These are phyloP conservation scores for Aspergillus biplanus DNA, from an alignment of 495 filamentous ascomycete species.

Conservation along the genomic window DNA sequence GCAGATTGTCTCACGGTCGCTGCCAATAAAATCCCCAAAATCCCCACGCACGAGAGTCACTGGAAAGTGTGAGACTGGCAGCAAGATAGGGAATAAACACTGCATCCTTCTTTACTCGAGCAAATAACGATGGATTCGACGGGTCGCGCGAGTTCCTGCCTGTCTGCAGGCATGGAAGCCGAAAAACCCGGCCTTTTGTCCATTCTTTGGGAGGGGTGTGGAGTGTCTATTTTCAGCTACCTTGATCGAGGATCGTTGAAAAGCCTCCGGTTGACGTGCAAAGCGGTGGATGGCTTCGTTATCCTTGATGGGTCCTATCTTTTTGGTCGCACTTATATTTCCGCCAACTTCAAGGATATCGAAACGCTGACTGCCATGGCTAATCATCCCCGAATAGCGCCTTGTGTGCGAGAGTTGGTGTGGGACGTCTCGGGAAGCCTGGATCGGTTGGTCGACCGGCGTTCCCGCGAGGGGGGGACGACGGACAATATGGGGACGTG, in stretches of 20 bases:
- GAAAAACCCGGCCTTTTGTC: too few relatives aligned
- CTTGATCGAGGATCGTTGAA: slow-evolving; percentile 8
- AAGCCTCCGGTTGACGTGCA: slow-evolving; percentile 9
- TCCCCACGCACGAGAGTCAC: too few relatives aligned
- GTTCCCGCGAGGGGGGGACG: not conserved
- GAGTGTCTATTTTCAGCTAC: not conserved
- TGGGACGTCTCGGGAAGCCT: slow-evolving; percentile 8
- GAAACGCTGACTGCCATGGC: not conserved
- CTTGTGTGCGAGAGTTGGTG: slow-evolving; percentile 10
- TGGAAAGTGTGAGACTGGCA: too few relatives aligned
- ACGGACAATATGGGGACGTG: not conserved
- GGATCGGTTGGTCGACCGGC: not conserved
- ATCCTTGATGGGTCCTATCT: not conserved
- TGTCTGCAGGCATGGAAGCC: too few relatives aligned
- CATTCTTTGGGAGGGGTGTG: not conserved
- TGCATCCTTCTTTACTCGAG: too few relatives aligned
- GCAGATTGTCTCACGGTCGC: too few relatives aligned
- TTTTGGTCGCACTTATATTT: slow-evolving; percentile 4
- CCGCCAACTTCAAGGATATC: not conserved
- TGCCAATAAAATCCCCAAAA: too few relatives aligned
- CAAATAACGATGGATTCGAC: too few relatives aligned
- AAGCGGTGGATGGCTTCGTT: not conserved
- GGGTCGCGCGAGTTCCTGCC: too few relatives aligned
- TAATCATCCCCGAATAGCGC: not conserved
- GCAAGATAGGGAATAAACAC: too few relatives aligned